Percentiles rank a stretch among this genome's conserved stretches.
phyloP scores from a whole-genome alignment of 73 alveolate genomes.

The Diophrys appendiculata region DNA sequence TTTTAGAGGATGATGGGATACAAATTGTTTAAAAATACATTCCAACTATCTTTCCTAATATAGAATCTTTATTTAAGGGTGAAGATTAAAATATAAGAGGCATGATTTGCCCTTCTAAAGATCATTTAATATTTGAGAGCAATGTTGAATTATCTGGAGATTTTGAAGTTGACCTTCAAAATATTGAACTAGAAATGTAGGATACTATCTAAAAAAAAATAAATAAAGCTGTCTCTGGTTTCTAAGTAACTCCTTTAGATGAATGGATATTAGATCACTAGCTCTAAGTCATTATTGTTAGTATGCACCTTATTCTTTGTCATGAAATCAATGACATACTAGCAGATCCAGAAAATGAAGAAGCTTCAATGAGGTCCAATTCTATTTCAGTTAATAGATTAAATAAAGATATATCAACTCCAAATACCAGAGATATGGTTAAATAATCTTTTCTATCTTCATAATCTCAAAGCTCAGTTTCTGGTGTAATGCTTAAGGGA shows the following conservation, averaged over 20 bases:
- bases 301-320: slow-evolving; percentile 29
- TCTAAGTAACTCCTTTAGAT: slow-evolving; percentile 28
- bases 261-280: slow-evolving; percentile 45
- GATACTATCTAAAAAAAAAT: slow-evolving; percentile 22
- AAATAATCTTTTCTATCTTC: background rate
- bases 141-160: background rate
- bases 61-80: background rate
- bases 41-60: background rate
- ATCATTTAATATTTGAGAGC: background rate
- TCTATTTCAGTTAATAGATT: background rate
- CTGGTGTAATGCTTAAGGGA: no score
- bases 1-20: background rate
- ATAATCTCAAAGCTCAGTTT: no score
- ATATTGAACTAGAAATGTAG: slow-evolving; percentile 34
- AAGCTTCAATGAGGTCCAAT: background rate
- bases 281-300: slow-evolving; percentile 14
- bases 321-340: slow-evolving; percentile 48
- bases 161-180: background rate
- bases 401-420: background rate
- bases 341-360: slow-evolving; percentile 8
- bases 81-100: background rate
- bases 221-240: slow-evolving; percentile 4
- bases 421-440: slow-evolving; percentile 12
- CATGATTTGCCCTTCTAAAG: background rate
- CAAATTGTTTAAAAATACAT: background rate